Evolutionary conservation across 2,329 filamentous ascomycete species (phyloP), one percentile per base, ranked within the genome.

Genomic region (Neonectria neomacrospora): DNA sequence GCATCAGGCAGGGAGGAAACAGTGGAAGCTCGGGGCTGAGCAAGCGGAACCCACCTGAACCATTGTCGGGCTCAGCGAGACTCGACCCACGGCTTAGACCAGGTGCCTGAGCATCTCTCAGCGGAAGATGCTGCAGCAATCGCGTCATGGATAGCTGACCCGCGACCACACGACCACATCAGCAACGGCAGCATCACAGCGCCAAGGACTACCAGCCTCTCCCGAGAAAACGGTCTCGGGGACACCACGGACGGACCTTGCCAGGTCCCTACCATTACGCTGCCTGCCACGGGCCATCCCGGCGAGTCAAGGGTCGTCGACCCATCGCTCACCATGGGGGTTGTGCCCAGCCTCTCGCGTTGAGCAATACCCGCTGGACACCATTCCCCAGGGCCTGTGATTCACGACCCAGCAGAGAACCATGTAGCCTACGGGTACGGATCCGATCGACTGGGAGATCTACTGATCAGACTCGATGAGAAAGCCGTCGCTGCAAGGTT

Each of bases 1-100:
- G 45, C 58, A 51, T 23, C 30, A 68, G 66, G 68, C 63, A 72
- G 59, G 70, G 70, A 72, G 63, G 59, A 64, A 23, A 39, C 66
- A 53, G 28, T 20, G 32, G 63, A 30, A 22, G 48, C 54, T 52
- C 50, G 55, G 62, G 22, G 37, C 51, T 62, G 52, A 61, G 60
- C 54, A 20, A 41, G 23, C 26, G 42, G 20, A 32, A 14, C 44
- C 44, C 26, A 54, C 26, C 34, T 23, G 62, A 28, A 20, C 51
- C 23, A 30, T 39, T 51, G 42, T 32, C 20, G 34, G 48, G 22
- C 50, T 16, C 30, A 8, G n/a, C 30, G 14, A 52, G 56, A 50
- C 50, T 48, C 32, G 20, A 37, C 51, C 58, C 22, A 59, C 26
- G n/a, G 11, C 9, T 14, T 32, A 41, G 58, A 30, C 14, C 23